These are phyloP conservation scores for Candida rishiriensis DNA, from an alignment of 805 yeast genomes.

Conservation along the genomic window DNA sequence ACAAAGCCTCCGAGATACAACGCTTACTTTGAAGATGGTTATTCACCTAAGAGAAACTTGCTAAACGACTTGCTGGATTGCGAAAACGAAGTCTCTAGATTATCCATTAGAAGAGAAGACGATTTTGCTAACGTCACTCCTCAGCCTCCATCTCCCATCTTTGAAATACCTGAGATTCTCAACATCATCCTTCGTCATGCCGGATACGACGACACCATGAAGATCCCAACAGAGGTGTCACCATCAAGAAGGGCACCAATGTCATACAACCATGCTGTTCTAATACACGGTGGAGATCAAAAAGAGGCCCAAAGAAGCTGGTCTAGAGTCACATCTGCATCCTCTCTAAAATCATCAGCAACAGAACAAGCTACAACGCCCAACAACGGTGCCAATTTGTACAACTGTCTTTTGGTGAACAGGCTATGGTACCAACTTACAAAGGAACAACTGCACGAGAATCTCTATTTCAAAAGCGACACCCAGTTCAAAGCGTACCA, in stretches of 20 bases:
- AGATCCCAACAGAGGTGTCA: slow-evolving; percentile 56
- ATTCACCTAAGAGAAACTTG: slow-evolving; percentile 5
- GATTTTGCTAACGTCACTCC: not conserved
- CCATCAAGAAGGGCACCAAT: slow-evolving; percentile 66
- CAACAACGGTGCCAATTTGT: slow-evolving; percentile 32
- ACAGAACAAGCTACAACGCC: slow-evolving; percentile 4
- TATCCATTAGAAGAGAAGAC: slow-evolving; percentile 1
- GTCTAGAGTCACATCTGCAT: slow-evolving; percentile 21
- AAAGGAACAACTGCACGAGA: slow-evolving; percentile 47
- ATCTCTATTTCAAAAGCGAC: slow-evolving; percentile 50
- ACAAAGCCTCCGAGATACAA: too few relatives aligned
- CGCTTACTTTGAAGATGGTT: not conserved
- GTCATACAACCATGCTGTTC: slow-evolving; percentile 61
- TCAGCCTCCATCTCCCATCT: slow-evolving; percentile 32
- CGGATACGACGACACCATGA: slow-evolving; percentile 42
- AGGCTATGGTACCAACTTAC: slow-evolving; percentile 59
- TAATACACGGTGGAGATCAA: slow-evolving; percentile 41
- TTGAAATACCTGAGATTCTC: slow-evolving; percentile 74
- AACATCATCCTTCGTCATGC: slow-evolving; percentile 54
- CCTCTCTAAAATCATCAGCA: slow-evolving; percentile 5
- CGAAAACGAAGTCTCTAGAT: slow-evolving; percentile 12
- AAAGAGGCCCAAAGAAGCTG: slow-evolving; percentile 37
- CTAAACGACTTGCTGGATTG: slow-evolving; percentile 13
- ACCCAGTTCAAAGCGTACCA: slow-evolving; percentile 29
- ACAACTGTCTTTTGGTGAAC: slow-evolving; percentile 66